Conservation (phyloP, 768 basidiomycete species). For the Termitomyces sp. region DNA sequence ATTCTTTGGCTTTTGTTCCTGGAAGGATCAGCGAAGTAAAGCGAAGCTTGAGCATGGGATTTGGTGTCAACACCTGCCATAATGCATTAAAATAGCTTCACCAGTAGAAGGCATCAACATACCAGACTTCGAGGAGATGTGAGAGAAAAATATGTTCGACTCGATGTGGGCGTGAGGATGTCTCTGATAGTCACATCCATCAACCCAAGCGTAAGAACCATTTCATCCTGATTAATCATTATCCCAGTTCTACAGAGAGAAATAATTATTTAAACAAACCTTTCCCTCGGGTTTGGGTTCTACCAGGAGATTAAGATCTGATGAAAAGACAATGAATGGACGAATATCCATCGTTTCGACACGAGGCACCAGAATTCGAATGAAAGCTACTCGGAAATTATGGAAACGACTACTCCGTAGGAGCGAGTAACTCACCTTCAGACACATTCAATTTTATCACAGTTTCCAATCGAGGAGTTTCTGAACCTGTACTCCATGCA, state of each 20-base stretch:
- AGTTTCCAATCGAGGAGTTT: slow-evolving; percentile 32
- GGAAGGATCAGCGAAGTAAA: slow-evolving; percentile 62
- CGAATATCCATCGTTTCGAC: slow-evolving; percentile 22
- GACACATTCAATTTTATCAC: slow-evolving; percentile 47
- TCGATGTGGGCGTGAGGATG: slow-evolving; percentile 29
- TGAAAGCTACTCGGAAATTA: slow-evolving; percentile 20
- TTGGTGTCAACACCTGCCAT: slow-evolving; percentile 40
- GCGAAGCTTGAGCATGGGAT: slow-evolving; percentile 56
- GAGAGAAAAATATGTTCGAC: slow-evolving; percentile 45
- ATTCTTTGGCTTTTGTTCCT: slow-evolving; percentile 72
- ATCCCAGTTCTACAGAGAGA: neutral
- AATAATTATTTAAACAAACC: slow-evolving; percentile 35
- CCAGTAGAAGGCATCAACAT: slow-evolving; percentile 14
- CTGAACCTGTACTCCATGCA: slow-evolving; percentile 24
- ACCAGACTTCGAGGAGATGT: slow-evolving; percentile 62
- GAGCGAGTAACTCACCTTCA: slow-evolving; percentile 34
- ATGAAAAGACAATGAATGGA: slow-evolving; percentile 56
- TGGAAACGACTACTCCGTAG: neutral
- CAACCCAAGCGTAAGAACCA: slow-evolving; percentile 56
- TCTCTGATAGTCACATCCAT: slow-evolving; percentile 61
- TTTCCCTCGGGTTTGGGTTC: slow-evolving; percentile 71
- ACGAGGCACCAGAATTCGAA: slow-evolving; percentile 52
- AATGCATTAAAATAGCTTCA: neutral
- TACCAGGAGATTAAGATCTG: slow-evolving; percentile 59
- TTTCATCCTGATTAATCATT: slow-evolving; percentile 57